Base-by-base conservation (phyloP, 257 asterid species). In the Solanum chiquidenum region DNA sequence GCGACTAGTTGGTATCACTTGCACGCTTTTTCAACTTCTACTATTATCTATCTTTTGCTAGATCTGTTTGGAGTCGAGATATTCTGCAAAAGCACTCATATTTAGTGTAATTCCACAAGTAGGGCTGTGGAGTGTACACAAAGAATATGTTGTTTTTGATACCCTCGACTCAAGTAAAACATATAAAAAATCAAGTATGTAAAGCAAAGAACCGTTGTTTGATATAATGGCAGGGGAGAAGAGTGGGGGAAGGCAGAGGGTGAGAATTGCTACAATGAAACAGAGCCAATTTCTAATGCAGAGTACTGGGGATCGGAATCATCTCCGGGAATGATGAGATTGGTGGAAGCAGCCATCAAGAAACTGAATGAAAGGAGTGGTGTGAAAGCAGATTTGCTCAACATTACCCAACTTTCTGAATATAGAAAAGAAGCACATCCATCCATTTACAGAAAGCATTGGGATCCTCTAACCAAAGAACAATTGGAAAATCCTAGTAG, bases 361-460 rank as follows among this genome's bases (percentile, higher is more conserved):
- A 89, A 90, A 38, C 86, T 95, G 85, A 88, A 60, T 23, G 66
- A 80, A 2, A 42, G 18, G 40, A 82, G 86, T 82, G 98, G 96
- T 7, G 5, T 95, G 16, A 90, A 84, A 29, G 85, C 92, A 4
- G 91, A 92, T 12, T 92, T 93, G 90, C 86, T 95, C 62, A 95
- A 95, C 84, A 93, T 93, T 49, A 95, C 98, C 2, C 92, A 91
- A 9, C 88, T 94, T 87, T 93, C 98, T 2, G 96, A 93, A 71
- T 91, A 93, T 31, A 91, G 98, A 86, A 92, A 90, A 49, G 98
- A 94, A 76, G 95, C 91, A 1, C 98, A 95, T 92, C 92, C 95
- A 3, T 86, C 98, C 3, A 89, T 92, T 58, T 66, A 95, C 52
- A 91, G 91, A 84, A 92, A 90, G 31, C 86, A 86, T 31, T 55